These are phyloP conservation scores for Hemisphaericaspora nanyangensis DNA, from an alignment of 805 yeast species.

Conservation along the genomic window DNA sequence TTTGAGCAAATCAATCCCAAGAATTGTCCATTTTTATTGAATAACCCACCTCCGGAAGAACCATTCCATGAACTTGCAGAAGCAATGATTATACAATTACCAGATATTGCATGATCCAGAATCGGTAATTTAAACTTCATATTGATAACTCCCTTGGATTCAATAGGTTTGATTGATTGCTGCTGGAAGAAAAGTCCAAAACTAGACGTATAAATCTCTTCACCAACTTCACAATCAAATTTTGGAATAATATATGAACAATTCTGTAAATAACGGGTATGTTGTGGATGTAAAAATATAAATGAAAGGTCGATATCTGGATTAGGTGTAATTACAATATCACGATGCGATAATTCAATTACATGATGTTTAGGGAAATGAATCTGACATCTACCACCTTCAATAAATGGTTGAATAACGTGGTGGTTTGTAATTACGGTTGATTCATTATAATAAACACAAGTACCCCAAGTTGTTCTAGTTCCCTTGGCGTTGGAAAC, in stretches of 20 bases:
- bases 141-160: constrained; percentile 29
- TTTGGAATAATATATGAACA: neutral
- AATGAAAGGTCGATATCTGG: constrained; percentile 36
- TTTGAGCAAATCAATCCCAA: constrained; percentile 44
- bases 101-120: constrained; percentile 5
- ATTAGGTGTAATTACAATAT: constrained; percentile 27
- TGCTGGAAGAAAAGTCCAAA: constrained; percentile 36
- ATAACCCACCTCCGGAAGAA: constrained; percentile 47
- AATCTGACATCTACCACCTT: constrained; percentile 5
- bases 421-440: constrained; percentile 41
- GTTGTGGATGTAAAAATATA: constrained; percentile 13
- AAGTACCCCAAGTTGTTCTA: constrained; percentile 40
- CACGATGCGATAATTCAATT: constrained; percentile 10
- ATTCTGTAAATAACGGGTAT: constrained; percentile 6
- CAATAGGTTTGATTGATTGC: constrained; percentile 21
- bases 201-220: constrained; percentile 29
- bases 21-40: constrained; percentile 19
- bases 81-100: constrained; percentile 23
- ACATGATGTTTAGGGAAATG: neutral
- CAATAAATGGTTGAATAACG: constrained; percentile 24
- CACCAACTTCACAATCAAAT: constrained; percentile 12
- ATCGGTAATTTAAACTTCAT: constrained; percentile 10
- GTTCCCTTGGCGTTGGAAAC: constrained; percentile 3
- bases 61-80: constrained; percentile 50
- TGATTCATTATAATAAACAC: constrained; percentile 27